Evolutionary conservation across 2,329 filamentous ascomycete genomes (phyloP).

Genomic region (Pseudopyrenochaeta lycopersici): DNA sequence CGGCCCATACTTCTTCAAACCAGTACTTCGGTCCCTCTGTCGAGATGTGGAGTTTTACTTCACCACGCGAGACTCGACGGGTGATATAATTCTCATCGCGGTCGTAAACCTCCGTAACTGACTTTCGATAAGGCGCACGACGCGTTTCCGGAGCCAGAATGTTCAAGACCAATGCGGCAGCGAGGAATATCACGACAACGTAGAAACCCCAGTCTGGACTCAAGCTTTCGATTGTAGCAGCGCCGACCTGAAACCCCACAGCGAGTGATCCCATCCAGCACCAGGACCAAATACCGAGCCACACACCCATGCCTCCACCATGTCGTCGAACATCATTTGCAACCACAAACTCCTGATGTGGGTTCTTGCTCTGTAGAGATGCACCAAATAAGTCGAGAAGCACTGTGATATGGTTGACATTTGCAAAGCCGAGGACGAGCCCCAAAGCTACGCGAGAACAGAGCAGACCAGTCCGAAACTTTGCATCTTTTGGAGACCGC

Average conservation of each 20-base stretch:
- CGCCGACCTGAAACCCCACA: slow-evolving; percentile 76
- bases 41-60: slow-evolving; percentile 78
- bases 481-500: slow-evolving; percentile 64
- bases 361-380: slow-evolving; percentile 75
- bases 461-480: slow-evolving; percentile 69
- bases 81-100: slow-evolving; percentile 57
- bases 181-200: slow-evolving; percentile 73
- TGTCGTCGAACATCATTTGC: slow-evolving; percentile 75
- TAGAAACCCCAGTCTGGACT: slow-evolving; percentile 80
- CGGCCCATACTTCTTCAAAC: slow-evolving; percentile 79
- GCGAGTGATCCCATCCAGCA: slow-evolving; percentile 77
- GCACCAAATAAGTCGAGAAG: slow-evolving; percentile 80
- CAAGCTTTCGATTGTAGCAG: slow-evolving; percentile 70
- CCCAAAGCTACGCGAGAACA: slow-evolving; percentile 73
- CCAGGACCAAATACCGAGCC: slow-evolving; percentile 72
- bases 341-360: slow-evolving; percentile 76
- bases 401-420: slow-evolving; percentile 78
- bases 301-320: slow-evolving; percentile 81
- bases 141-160: slow-evolving; percentile 77
- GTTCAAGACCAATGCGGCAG: slow-evolving; percentile 72
- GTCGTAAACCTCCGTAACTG: slow-evolving; percentile 67
- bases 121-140: slow-evolving; percentile 72
- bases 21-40: slow-evolving; percentile 78
- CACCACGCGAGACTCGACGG: slow-evolving; percentile 71
- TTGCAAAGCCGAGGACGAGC: slow-evolving; percentile 74